Evolutionary conservation across 768 basidiomycete species (phyloP), one percentile per base, ranked within the genome.

Genomic region (Crucibulum laeve): DNA sequence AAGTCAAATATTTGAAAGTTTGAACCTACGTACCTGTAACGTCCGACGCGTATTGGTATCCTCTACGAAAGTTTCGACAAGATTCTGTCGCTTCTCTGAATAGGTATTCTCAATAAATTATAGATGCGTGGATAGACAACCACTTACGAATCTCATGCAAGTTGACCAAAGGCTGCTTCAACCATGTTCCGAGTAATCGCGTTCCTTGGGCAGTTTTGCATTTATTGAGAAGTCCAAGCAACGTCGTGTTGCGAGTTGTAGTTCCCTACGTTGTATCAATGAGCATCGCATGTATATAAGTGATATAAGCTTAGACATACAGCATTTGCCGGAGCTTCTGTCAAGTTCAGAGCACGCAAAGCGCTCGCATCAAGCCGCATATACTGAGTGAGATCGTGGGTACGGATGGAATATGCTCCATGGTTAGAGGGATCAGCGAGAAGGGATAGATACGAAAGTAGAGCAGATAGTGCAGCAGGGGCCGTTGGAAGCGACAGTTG

Each of bases 351-450:
- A 1, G 96, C 96, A 40, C 87, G 78, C 14, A 98, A 69, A 0
- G 96, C 95, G 49, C 92, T 95, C 1, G 96, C 91, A 59, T 99
- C 96, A 6, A 98, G 77, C 45, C 84, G 85, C 93, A 99, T 96
- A 63, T 86, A 98, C 57, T 90, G 93, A 1, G 87, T 80, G 0
- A 99, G 71, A 58, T 98, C 93, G 57, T 99, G 94, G 0, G 86
- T 88, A 28, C 76, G 77, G 10, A 99, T 74, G 11, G 75, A 80
- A 68, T 84, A 98, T 44, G 83, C 77, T 17, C 83, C 86, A 49
- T 86, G 82, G 53, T 94, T 91, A 2, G 81, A 73, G 4, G 82
- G 65, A 51, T 95, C 90, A 5, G 82, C 70, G 2, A 91, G 69
- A 4, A 99, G 81, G 13, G 79, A 74, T 0, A 98, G 78, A 59